Evolutionary conservation across 305 asterid genomes (phyloP), one percentile per base, ranked within the genome.

Genomic region (Vinca major): DNA sequence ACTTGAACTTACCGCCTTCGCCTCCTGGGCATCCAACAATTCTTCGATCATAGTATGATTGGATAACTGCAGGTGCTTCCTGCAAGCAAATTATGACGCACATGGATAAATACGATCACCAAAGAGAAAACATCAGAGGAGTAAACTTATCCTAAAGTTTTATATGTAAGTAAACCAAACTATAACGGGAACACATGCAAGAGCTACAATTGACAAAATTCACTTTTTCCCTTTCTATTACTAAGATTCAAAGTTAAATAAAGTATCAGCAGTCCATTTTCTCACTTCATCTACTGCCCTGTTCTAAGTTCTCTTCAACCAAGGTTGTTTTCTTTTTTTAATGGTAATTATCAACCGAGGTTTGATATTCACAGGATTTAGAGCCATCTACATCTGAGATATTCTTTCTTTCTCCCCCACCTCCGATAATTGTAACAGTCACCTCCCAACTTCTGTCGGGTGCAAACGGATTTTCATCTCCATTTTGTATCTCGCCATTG

Each of bases 1-100:
- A 69, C 40, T 65, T 69, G 65, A 73, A 75, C 88, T 80, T 81
- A 87, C 97, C 96, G 61, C 89, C 97, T 82, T 91, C 96, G 67
- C 80, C 99, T 33, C 99, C 97, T 7, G 97, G 97, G 80, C 99
- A 93, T 70, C 99, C 99, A 68, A 91, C 96, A 69, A 93, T 89
- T 84, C 99, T 86, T 81, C 80, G 86, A 77, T 88, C 92, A 75
- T 85, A 93, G 83, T 79, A 80, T 56, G 97, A 93, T 79, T 89
- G 78, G 84, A 93, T 65, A 72, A 93, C 83, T 57, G 97, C 97
- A 52, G 97, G 97, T 73, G 74, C 91, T 86, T 87, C 98, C 98
- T 92, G 80, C 71, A 76, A 74, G 60, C 61, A 68, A 47, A 61
- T 54, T 13, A 4, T 8, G 13, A 58, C 19, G 68, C 66, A 54